Percentiles rank a stretch among this genome's conserved stretches.
These are phyloP conservation scores for Solanum paucissectum DNA, from an alignment of 257 asterid genomes.

Conservation along the genomic window DNA sequence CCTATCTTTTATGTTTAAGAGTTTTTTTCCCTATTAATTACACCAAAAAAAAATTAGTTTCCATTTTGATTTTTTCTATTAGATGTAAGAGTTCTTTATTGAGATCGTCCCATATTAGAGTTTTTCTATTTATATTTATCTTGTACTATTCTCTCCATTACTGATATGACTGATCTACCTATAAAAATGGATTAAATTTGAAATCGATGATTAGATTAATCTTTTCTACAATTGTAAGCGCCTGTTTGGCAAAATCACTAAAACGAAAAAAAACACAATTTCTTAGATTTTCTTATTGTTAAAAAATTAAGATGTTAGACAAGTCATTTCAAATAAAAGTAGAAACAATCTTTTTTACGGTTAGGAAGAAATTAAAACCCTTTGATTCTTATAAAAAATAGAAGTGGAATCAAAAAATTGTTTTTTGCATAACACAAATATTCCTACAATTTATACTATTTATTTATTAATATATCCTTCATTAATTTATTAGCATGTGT, in stretches of 20 bases:
- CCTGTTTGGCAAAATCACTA: too few species aligned
- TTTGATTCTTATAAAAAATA: not conserved
- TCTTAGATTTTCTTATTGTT: not conserved
- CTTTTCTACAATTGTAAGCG: not conserved
- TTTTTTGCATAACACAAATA: too few species aligned
- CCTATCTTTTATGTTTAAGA: not conserved
- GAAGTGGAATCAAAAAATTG: too few species aligned
- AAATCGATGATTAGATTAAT: not conserved
- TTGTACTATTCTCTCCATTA: not conserved
- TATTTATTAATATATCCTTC: too few species aligned
- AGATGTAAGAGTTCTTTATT: too few species aligned
- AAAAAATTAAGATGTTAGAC: not conserved
- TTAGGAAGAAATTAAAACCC: not conserved
- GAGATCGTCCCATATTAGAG: too few species aligned
- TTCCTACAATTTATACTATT: too few species aligned
- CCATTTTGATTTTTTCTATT: not conserved
- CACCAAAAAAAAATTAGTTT: not conserved
- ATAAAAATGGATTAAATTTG: too few species aligned
- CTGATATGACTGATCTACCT: too few species aligned
- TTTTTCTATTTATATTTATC: too few species aligned
- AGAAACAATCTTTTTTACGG: not conserved
- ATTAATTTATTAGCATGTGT: not conserved
- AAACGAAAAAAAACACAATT: not conserved
- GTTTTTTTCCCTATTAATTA: too few species aligned
- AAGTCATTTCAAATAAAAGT: not conserved